These are phyloP conservation scores for Dactylis glomerata DNA, from an alignment of 176 grass and related monocot species.

Conservation along the genomic window DNA sequence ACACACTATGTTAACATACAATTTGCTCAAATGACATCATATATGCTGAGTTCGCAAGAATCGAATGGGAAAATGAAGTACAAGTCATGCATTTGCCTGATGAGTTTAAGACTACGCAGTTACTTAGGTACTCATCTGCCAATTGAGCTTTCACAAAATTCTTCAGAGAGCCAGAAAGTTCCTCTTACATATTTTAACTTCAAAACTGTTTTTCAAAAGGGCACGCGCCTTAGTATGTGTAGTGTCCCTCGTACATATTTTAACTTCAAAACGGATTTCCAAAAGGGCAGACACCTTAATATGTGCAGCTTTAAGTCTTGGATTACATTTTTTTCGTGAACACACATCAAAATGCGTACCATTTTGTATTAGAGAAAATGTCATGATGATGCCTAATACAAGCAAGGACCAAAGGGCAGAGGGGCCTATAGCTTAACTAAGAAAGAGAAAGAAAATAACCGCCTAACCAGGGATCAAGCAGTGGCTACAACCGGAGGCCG, in stretches of 20 bases:
- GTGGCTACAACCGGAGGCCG: background rate
- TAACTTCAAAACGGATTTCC: background rate
- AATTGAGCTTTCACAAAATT: background rate
- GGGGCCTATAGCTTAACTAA: background rate
- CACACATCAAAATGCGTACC: background rate
- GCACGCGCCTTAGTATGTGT: background rate
- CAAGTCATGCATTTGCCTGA: background rate
- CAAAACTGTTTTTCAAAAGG: background rate
- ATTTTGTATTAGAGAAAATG: background rate
- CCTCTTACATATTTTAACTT: background rate
- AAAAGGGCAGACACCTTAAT: background rate
- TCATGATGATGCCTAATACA: background rate
- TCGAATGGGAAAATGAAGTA: background rate
- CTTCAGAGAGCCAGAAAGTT: background rate
- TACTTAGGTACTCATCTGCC: background rate
- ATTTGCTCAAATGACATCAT: background rate
- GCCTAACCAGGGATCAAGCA: background rate
- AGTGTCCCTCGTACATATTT: background rate
- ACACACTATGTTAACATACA: background rate
- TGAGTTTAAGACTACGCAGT: background rate
- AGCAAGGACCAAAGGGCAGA: background rate
- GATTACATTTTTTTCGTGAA: background rate
- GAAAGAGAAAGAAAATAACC: background rate
- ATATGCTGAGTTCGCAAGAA: background rate
- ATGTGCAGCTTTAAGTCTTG: constrained; percentile 4